Conservation (phyloP, 345 rosid species). For the Linum trigynum region DNA sequence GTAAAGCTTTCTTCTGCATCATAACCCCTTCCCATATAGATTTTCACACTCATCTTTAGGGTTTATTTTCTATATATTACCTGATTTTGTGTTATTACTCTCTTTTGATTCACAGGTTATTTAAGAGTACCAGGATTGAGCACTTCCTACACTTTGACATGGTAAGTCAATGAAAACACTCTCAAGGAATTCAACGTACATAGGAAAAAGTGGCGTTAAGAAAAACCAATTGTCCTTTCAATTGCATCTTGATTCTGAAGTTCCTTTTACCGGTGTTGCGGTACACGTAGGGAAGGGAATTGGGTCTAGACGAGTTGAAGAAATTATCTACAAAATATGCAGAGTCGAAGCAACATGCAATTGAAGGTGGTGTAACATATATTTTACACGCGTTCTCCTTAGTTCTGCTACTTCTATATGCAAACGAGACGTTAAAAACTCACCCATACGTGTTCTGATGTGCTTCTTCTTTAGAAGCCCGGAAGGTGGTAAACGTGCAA, state of each 20-base stretch:
- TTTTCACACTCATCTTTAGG: neutral
- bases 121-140: conserved; percentile 40
- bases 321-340: conserved; percentile 50
- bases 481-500: conserved; percentile 34
- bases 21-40: neutral
- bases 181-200: neutral
- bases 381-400: neutral
- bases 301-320: conserved; percentile 41
- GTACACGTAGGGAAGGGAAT: conserved; percentile 39
- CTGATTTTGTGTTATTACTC: conserved; percentile 9
- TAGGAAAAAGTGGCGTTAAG: neutral
- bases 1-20: conserved; percentile 26
- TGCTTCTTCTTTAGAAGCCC: conserved; percentile 29
- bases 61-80: neutral
- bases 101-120: conserved; percentile 34
- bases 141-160: conserved; percentile 62
- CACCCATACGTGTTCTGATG: neutral
- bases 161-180: conserved; percentile 34
- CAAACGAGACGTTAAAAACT: neutral
- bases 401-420: neutral
- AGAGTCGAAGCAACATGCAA: conserved; percentile 56
- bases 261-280: neutral
- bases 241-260: conserved; percentile 1
- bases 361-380: conserved; percentile 37
- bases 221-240: neutral